phyloP scores from a whole-genome alignment of 148 eudicot species.

The Bassia scoparia region DNA sequence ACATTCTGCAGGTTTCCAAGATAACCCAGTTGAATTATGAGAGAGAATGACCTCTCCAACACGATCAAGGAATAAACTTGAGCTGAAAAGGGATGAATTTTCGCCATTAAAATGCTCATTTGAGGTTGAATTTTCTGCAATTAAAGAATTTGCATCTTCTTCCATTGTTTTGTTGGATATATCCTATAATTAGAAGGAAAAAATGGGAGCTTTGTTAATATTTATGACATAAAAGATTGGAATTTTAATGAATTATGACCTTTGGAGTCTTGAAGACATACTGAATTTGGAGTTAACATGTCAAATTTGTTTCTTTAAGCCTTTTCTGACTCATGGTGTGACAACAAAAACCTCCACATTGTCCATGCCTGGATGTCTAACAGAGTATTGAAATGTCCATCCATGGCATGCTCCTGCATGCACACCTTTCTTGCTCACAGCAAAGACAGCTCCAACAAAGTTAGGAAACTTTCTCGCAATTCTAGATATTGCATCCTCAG shows the following conservation, averaged over 20 bases:
- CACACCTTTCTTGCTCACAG: constrained; percentile 56
- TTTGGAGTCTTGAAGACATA: too few species aligned
- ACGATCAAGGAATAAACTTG: constrained; percentile 48
- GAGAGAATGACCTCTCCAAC: constrained; percentile 58
- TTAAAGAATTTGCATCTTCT: constrained; percentile 11
- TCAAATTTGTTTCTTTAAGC: background rate
- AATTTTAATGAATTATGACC: too few species aligned
- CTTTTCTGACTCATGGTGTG: background rate
- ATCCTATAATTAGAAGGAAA: too few species aligned
- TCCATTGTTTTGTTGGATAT: constrained; percentile 10
- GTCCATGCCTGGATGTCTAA: constrained; percentile 55
- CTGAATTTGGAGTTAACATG: too few species aligned
- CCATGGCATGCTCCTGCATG: constrained; percentile 98
- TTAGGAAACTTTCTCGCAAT: constrained; percentile 69
- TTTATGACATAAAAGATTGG: too few species aligned
- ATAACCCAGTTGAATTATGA: constrained; percentile 44
- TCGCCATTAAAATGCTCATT: constrained; percentile 27
- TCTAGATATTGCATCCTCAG: constrained; percentile 78
- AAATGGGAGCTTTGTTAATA: too few species aligned
- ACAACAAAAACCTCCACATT: constrained; percentile 75
- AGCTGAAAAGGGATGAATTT: constrained; percentile 28
- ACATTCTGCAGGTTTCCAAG: constrained; percentile 50
- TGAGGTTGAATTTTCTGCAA: constrained; percentile 10
- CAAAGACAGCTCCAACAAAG: constrained; percentile 85
- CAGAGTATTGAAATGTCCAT: constrained; percentile 96